phyloP scores from a whole-genome alignment of 768 basidiomycete species.

The Butyriboletus loyo region DNA sequence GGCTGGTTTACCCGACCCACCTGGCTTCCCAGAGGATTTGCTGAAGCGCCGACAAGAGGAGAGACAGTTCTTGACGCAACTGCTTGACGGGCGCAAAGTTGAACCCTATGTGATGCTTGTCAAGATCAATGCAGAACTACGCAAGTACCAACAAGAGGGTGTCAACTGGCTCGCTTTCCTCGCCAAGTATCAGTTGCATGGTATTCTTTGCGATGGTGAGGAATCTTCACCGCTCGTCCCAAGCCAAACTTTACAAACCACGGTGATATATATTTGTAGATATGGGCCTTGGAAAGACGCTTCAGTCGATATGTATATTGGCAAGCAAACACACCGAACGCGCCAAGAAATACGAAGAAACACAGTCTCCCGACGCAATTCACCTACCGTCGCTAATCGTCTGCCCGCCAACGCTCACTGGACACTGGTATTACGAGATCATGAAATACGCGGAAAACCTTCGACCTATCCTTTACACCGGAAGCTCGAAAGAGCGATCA shows the following conservation, averaged over 20 bases:
- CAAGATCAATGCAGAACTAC: slow-evolving; percentile 86
- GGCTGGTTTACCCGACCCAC: slow-evolving; percentile 97
- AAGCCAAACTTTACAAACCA: background rate
- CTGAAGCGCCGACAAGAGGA: slow-evolving; percentile 83
- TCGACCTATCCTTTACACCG: slow-evolving; percentile 83
- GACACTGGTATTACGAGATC: slow-evolving; percentile 99
- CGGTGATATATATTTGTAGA: slow-evolving; percentile 46
- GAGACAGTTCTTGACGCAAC: slow-evolving; percentile 86
- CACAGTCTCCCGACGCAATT: slow-evolving; percentile 68
- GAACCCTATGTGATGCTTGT: slow-evolving; percentile 87
- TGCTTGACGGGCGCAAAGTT: slow-evolving; percentile 93
- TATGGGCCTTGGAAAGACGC: slow-evolving; percentile 98
- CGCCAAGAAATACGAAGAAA: slow-evolving; percentile 59
- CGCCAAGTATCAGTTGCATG: slow-evolving; percentile 96
- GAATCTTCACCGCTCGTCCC: slow-evolving; percentile 13
- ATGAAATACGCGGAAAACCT: slow-evolving; percentile 87
- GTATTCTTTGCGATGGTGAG: slow-evolving; percentile 93
- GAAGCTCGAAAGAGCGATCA: slow-evolving; percentile 78
- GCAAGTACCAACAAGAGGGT: slow-evolving; percentile 97
- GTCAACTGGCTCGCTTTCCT: slow-evolving; percentile 99
- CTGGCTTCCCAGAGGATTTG: slow-evolving; percentile 85
- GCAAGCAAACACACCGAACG: slow-evolving; percentile 93
- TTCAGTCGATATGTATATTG: slow-evolving; percentile 96
- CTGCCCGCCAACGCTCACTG: slow-evolving; percentile 95
- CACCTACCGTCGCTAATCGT: slow-evolving; percentile 93